phyloP scores from a whole-genome alignment of 345 rosid genomes.

The Mercurialis annua region DNA sequence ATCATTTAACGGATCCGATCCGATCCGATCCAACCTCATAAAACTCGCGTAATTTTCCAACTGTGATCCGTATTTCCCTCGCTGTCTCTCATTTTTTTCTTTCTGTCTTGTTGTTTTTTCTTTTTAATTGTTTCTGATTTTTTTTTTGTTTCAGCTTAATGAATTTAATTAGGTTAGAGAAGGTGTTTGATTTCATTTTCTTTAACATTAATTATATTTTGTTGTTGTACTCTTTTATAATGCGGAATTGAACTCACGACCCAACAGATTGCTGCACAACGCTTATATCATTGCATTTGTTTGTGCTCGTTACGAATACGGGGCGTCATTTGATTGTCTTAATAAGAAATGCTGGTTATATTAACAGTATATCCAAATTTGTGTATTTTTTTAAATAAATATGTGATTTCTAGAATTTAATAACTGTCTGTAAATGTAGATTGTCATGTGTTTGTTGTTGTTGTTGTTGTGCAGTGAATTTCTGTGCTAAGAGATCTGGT shows the following conservation, averaged over 20 bases:
- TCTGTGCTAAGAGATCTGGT: conserved; percentile 27
- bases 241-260: no score
- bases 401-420: no score
- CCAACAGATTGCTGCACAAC: no score
- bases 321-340: not conserved
- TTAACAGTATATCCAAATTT: no score
- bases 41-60: conserved; percentile 9
- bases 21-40: conserved; percentile 35
- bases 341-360: not conserved
- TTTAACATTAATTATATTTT: no score
- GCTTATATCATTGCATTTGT: no score
- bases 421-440: not conserved
- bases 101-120: not conserved
- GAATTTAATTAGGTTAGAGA: not conserved
- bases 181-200: conserved; percentile 4
- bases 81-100: conserved; percentile 4
- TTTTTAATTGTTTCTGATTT: not conserved
- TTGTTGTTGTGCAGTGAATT: conserved; percentile 18
- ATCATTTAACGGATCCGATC: conserved; percentile 20
- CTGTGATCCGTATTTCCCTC: conserved; percentile 23
- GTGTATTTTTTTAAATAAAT: no score
- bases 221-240: no score
- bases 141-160: conserved; percentile 18
- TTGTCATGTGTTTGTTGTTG: not conserved
- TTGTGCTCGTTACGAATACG: no score